Evolutionary conservation across 257 asterid species (phyloP), one percentile per base, ranked within the genome.

Genomic region (Fraxinus cuspidata): DNA sequence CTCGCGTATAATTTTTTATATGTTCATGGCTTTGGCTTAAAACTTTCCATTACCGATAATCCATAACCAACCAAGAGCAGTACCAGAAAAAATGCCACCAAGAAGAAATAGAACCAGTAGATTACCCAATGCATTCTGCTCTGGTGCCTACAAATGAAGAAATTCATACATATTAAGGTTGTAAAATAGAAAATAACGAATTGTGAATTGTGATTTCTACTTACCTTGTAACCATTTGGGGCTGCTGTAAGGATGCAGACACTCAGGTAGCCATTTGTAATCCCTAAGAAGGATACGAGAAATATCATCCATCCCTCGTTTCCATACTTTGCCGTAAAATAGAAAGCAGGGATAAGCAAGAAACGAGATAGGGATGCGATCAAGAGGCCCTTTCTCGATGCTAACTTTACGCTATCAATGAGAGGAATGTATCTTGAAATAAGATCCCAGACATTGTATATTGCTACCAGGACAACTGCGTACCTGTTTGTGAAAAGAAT

Each of bases 1-100:
- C 27, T 53, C 0, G 25, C 28, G 10, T 5, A 56, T 56, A n/a
- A 1, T 56, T 56, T 23, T 56, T 56, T n/a, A n/a, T 21, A 56
- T 19, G 25, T 23, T 56, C 3, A 8, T 21, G 32, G 28, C 6
- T 2, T 25, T 25, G 15, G 16, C 35, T 77, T 44, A 91, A 72
- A 94, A 92, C 5, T 83, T 64, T 34, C 81, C 87, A 1, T 91
- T 85, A 0, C 91, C 91, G 51, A 94, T 88, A 27, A 92, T 80
- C 98, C 98, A 94, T 81, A 94, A 74, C 97, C 97, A 94, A 81
- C 85, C 97, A 2, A 91, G 87, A 64, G 87, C 84, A 21, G 82
- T 95, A 0, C 98, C 99, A 0, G 91, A 47, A 74, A 90, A 86
- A 74, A 91, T 83, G 49, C 97, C 97, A 28, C 82, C 89, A 40